Conservation (phyloP, 495 filamentous ascomycete genomes). For the Penicillium silybi region DNA sequence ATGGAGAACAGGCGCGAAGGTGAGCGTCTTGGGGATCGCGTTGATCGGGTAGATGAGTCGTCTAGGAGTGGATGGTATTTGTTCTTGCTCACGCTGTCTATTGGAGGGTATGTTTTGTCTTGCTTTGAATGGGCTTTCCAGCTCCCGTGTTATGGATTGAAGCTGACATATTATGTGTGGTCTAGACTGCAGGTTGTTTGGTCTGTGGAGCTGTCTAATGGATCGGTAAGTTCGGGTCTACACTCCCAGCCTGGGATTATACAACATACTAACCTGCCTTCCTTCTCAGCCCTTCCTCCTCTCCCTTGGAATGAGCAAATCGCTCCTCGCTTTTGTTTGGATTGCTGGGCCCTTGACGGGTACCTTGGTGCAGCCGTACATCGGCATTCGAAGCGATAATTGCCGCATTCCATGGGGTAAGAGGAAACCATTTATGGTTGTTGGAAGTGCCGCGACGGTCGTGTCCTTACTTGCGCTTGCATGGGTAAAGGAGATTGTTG, state of each 20-base stretch:
- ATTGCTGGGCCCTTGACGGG: slow-evolving; percentile 87
- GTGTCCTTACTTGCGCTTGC: slow-evolving; percentile 69
- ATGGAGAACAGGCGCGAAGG: slow-evolving; percentile 5
- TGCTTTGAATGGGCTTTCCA: background rate
- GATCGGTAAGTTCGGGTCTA: slow-evolving; percentile 52
- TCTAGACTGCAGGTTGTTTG: slow-evolving; percentile 82
- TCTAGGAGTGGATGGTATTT: slow-evolving; percentile 81
- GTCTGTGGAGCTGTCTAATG: slow-evolving; percentile 86
- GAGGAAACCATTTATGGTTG: slow-evolving; percentile 84
- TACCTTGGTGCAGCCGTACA: slow-evolving; percentile 85
- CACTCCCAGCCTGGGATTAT: background rate
- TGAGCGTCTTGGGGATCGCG: slow-evolving; percentile 3
- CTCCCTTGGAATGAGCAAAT: slow-evolving; percentile 86
- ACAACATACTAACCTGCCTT: background rate
- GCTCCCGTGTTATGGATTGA: background rate
- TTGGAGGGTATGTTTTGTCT: slow-evolving; percentile 58
- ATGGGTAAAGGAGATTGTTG: slow-evolving; percentile 78
- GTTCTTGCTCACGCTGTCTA: slow-evolving; percentile 74
- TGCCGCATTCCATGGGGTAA: slow-evolving; percentile 78
- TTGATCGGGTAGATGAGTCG: slow-evolving; percentile 22
- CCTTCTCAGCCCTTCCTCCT: slow-evolving; percentile 53
- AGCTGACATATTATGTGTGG: background rate
- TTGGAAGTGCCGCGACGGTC: slow-evolving; percentile 68
- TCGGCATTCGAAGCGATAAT: slow-evolving; percentile 86
- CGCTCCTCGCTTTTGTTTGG: slow-evolving; percentile 90